Evolutionary conservation across 768 basidiomycete species (phyloP), one percentile per base, ranked within the genome.

Genomic region (Filobasidium wieringae): DNA sequence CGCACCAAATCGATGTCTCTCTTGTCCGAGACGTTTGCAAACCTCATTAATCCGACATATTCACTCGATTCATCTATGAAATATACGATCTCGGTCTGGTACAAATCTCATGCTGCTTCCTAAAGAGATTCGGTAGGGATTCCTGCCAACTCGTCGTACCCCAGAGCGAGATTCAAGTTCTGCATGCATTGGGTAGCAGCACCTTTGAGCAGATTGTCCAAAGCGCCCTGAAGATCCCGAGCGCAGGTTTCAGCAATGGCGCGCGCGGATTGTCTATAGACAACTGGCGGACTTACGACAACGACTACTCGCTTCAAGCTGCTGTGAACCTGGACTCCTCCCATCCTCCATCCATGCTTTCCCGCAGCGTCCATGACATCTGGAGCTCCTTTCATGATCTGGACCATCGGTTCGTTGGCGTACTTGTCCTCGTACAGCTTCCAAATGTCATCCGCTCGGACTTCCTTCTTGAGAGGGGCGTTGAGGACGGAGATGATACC

Each of bases 181-280:
- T 91, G 65, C 61, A 99, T 71, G 73, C 93, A 96, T 74, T 99
- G 95, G n/a, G 93, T 97, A 17, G 95, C 95, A 51, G 95, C 95
- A 7, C 95, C 95, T 74, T 99, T 99, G 61, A 99, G 78, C 57
- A 99, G 76, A 76, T 99, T 99, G 71, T 99, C 95, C 67, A 99
- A 75, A 0, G 91, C 91, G 50, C 89, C 93, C 88, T 89, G 61
- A 7, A 30, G 36, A 40, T 1, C 6, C 17, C 15, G 22, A 2
- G 15, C 30, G 37, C n/a, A n/a, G n/a, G 24, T 11, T 47, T 22
- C 14, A 37, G 29, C 47, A 19, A 7, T 30, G 1, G n/a, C 51
- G 39, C 49, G 24, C 34, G 53, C 31, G n/a, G n/a, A n/a, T n/a
- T 50, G 11, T 36, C 45, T 7, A 56, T 7, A 47, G 0, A 52